Evolutionary conservation across 441 rosid genomes (phyloP).

Genomic region (Eutrema salsugineum): DNA sequence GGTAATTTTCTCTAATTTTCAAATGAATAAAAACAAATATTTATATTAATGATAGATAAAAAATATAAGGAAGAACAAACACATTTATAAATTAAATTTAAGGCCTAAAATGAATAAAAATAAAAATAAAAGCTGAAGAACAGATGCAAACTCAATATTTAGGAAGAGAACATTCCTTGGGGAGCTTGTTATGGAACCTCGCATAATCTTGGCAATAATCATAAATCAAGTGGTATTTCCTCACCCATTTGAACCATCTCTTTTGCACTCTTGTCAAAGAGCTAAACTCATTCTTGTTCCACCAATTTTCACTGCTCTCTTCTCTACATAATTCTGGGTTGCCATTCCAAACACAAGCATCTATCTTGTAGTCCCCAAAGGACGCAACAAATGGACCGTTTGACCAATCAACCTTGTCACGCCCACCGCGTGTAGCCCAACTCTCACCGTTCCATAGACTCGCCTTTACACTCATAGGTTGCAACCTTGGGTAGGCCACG

Average conservation of each 20-base stretch:
- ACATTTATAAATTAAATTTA: neutral
- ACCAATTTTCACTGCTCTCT: conserved; percentile 56
- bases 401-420: conserved; percentile 75
- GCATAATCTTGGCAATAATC: conserved; percentile 70
- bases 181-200: conserved; percentile 61
- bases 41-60: no score
- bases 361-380: conserved; percentile 59
- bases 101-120: neutral
- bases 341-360: conserved; percentile 69
- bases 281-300: conserved; percentile 49
- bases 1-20: no score
- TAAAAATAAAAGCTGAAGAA: neutral
- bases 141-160: conserved; percentile 25
- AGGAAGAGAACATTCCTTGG: conserved; percentile 42
- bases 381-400: conserved; percentile 68
- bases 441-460: conserved; percentile 85
- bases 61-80: neutral
- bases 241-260: conserved; percentile 87
- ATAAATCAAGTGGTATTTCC: conserved; percentile 65
- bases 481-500: conserved; percentile 67
- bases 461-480: conserved; percentile 60
- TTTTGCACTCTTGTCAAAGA: conserved; percentile 51
- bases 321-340: conserved; percentile 57
- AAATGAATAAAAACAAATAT: no score
- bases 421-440: conserved; percentile 88